These are phyloP conservation scores for Diplocarpon mali DNA, from an alignment of 2,329 filamentous ascomycete species.

Conservation along the genomic window DNA sequence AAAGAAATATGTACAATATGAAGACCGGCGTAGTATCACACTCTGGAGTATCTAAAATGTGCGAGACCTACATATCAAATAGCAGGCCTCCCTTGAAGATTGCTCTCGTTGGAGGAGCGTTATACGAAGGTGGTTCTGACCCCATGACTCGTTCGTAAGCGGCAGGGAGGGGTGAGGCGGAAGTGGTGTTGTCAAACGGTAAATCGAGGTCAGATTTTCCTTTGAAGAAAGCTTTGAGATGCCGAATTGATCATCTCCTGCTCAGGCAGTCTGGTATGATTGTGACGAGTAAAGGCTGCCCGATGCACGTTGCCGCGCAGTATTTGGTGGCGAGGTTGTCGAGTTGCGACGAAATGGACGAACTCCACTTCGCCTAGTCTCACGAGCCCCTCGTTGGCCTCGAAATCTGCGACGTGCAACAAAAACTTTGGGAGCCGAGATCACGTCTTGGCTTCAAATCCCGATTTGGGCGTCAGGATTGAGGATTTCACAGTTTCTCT, in stretches of 20 bases:
- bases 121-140: constrained; percentile 15
- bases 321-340: constrained; percentile 16
- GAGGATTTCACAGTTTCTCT: too few species aligned
- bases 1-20: not conserved
- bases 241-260: constrained; percentile 21
- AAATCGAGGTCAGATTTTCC: not conserved
- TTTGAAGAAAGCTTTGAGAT: not conserved
- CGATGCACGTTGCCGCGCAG: constrained; percentile 14
- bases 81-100: constrained; percentile 21
- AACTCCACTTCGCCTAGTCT: constrained; percentile 7
- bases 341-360: constrained; percentile 16
- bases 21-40: not conserved
- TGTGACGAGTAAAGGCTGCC: constrained; percentile 8
- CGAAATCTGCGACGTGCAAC: constrained; percentile 12
- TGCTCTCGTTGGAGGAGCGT: constrained; percentile 16
- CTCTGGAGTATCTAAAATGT: not conserved
- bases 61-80: constrained; percentile 51
- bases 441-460: too few species aligned
- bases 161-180: not conserved
- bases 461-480: too few species aligned
- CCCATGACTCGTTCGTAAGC: constrained; percentile 15
- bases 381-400: not conserved
- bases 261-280: not conserved
- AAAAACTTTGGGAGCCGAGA: constrained; percentile 4
- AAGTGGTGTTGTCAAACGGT: not conserved